phyloP scores from a whole-genome alignment of 768 basidiomycete species.

The Pulveroboletus sp. region DNA sequence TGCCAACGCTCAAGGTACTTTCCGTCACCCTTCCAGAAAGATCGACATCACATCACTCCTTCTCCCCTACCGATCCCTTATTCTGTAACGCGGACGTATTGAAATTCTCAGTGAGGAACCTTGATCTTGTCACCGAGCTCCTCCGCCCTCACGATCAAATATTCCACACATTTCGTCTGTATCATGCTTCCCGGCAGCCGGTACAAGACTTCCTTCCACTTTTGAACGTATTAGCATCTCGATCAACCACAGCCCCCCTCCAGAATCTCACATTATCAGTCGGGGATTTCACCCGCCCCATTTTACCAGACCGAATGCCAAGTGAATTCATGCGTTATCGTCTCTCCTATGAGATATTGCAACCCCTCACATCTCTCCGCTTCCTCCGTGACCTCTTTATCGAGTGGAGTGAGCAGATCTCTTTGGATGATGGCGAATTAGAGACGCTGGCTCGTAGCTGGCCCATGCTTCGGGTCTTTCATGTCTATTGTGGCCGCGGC shows the following conservation, averaged over 20 bases:
- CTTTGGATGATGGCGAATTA: conserved; percentile 8
- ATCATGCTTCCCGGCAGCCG: neutral
- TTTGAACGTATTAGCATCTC: conserved; percentile 3
- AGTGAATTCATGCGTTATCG: neutral
- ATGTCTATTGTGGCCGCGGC: conserved; percentile 5
- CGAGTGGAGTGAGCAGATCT: conserved; percentile 11
- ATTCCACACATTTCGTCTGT: conserved; percentile 6
- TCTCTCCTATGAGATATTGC: conserved; percentile 7
- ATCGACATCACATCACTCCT: neutral
- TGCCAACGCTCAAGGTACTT: conserved; percentile 8
- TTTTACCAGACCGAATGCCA: neutral
- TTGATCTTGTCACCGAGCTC: conserved; percentile 7
- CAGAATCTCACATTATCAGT: neutral
- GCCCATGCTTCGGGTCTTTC: conserved; percentile 4
- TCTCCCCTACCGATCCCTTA: neutral
- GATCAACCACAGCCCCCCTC: neutral
- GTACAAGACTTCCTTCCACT: neutral
- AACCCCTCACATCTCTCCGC: conserved; percentile 1
- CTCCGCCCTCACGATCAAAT: conserved; percentile 6
- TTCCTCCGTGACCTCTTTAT: conserved; percentile 6
- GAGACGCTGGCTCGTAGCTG: conserved; percentile 4
- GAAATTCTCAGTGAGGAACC: neutral
- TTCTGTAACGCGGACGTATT: neutral
- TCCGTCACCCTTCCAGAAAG: neutral
- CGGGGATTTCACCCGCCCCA: neutral